phyloP scores from a whole-genome alignment of 768 basidiomycete genomes.

The Boletus tomentosulus region DNA sequence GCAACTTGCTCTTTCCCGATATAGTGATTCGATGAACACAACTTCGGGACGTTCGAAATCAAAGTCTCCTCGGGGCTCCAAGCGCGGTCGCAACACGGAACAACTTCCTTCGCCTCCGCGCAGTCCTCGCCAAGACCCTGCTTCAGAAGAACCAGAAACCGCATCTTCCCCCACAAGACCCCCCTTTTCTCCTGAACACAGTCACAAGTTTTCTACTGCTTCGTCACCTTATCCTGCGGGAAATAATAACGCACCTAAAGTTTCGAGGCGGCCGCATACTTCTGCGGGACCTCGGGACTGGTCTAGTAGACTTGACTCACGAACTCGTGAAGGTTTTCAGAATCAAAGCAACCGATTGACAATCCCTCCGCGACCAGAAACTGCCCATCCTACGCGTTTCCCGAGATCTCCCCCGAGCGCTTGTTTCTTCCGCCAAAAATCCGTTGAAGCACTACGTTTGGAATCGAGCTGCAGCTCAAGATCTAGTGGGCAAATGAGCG shows the following conservation, averaged over 20 bases:
- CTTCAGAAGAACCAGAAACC: slow-evolving; percentile 7
- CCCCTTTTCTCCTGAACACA: slow-evolving; percentile 15
- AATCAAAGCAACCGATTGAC: slow-evolving; percentile 12
- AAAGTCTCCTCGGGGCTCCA: slow-evolving; percentile 50
- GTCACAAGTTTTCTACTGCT: slow-evolving; percentile 27
- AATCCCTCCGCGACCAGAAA: slow-evolving; percentile 25
- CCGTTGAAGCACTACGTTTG: slow-evolving; percentile 25
- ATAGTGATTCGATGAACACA: slow-evolving; percentile 39
- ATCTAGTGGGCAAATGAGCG: slow-evolving; percentile 44
- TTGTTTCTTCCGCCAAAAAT: slow-evolving; percentile 21
- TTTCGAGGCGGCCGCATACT: slow-evolving; percentile 60
- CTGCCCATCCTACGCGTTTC: slow-evolving; percentile 18
- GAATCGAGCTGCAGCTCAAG: slow-evolving; percentile 32
- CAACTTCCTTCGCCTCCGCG: slow-evolving; percentile 41
- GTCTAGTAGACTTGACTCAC: slow-evolving; percentile 28
- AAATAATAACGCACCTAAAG: slow-evolving; percentile 27
- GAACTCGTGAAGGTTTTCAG: slow-evolving; percentile 10
- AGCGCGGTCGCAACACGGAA: slow-evolving; percentile 27
- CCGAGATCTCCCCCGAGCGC: slow-evolving; percentile 10
- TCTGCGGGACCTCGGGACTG: slow-evolving; percentile 69
- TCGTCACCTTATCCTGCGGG: slow-evolving; percentile 29
- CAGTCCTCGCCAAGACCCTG: slow-evolving; percentile 20
- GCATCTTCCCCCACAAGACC: slow-evolving; percentile 3
- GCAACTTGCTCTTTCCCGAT: slow-evolving; percentile 57
- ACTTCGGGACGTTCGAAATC: slow-evolving; percentile 44